Evolutionary conservation across 192 early-diverging fungal species (phyloP), one percentile per base, ranked within the genome.

Genomic region (Bifiguratus adelaidae): DNA sequence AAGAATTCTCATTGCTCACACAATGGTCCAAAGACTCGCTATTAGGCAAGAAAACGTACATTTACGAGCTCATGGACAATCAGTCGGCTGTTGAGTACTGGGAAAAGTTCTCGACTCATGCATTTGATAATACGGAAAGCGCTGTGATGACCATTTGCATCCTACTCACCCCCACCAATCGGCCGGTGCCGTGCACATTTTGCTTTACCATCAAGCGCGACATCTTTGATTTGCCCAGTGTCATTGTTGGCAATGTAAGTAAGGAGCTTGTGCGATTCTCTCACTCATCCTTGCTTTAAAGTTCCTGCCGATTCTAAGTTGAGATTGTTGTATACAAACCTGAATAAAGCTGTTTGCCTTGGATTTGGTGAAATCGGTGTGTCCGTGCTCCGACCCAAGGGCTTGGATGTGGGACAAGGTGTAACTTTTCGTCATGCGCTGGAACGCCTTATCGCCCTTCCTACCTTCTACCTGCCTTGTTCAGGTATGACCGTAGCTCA

Each of bases 161-260:
- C 30, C 52, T 97, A 49, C 59, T 89, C 25, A 73, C 78, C n/a
- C 86, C 89, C 0, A 60, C 71, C 21, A 74, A 82, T 29, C 50
- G 69, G 11, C 59, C 74, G 8, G 86, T 97, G n/a, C 83, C 87
- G 2, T 93, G 91, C 53, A 85, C 89, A 2, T 89, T 97, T 48
- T 92, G 90, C 44, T 94, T 97, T 61, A 94, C 93, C 3, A 94
- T 97, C 71, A 94, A 92, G 61, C 65, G 91, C 20, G 93, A 94
- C 58, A 87, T 94, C 42, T 97, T 97, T 80, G 93, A 92, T 59
- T 82, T 97, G 18, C 92, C 92, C 4, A 64, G 89, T 52, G 89
- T 80, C 18, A 80, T 89, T 50, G 77, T 89, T 28, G 86, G 86
- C 32, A 86, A 89, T 56, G 63, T 60, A 66, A 56, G 57, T 63